These are phyloP conservation scores for Aquilaria agallochum DNA, from an alignment of 441 rosid species.

Conservation along the genomic window DNA sequence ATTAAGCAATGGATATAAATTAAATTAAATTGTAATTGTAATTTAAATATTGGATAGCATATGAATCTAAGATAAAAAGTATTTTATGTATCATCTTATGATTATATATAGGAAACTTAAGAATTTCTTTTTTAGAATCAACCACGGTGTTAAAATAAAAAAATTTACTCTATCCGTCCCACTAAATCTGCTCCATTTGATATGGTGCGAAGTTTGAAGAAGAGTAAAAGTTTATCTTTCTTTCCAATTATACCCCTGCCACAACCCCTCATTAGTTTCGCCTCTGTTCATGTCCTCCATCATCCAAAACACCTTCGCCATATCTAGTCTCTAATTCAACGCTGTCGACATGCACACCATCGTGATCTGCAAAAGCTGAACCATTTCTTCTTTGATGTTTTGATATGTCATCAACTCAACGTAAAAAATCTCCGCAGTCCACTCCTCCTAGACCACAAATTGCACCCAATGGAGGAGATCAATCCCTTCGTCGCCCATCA, in stretches of 20 bases:
- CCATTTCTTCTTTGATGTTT: slow-evolving; percentile 92
- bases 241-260: slow-evolving; percentile 25
- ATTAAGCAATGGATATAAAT: no score
- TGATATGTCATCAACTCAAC: slow-evolving; percentile 85
- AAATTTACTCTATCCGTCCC: no score
- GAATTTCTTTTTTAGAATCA: no score
- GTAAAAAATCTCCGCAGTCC: slow-evolving; percentile 97
- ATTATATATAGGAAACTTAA: no score
- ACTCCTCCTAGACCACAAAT: slow-evolving; percentile 89
- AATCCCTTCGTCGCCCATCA: slow-evolving; percentile 86
- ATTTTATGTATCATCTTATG: no score
- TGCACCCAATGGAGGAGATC: slow-evolving; percentile 95
- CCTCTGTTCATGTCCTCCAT: slow-evolving; percentile 78
- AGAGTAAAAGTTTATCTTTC: no score
- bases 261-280: slow-evolving; percentile 77
- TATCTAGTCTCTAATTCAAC: slow-evolving; percentile 82
- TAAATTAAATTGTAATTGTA: no score
- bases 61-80: no score
- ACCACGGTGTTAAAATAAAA: no score
- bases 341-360: slow-evolving; percentile 79
- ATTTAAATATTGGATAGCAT: no score
- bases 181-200: no score
- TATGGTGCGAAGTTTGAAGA: no score
- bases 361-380: slow-evolving; percentile 25
- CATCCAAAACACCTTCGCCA: slow-evolving; percentile 89